Evolutionary conservation across 306 rosid genomes (phyloP).

Genomic region (Mimosa bimucronata): DNA sequence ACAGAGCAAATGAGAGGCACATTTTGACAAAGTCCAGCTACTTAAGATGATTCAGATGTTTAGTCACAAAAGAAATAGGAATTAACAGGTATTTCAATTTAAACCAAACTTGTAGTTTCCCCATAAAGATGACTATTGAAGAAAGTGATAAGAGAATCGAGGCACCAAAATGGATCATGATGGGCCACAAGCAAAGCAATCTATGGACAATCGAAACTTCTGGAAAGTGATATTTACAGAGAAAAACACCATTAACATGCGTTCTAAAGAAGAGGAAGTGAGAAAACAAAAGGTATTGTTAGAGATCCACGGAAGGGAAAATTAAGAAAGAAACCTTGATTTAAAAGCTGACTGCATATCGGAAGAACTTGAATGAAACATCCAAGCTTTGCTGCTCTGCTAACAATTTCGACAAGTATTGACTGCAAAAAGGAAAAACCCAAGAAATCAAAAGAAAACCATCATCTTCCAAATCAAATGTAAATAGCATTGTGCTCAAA

Average conservation of each 20-base stretch:
- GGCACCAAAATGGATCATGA: constrained; percentile 31
- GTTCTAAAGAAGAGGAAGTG: constrained; percentile 44
- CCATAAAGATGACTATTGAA: constrained; percentile 7
- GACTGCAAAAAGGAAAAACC: constrained; percentile 51
- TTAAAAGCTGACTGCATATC: constrained; percentile 82
- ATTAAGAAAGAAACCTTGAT: constrained; percentile 68
- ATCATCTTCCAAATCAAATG: constrained; percentile 47
- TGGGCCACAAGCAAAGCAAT: constrained; percentile 25
- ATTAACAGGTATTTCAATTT: background rate
- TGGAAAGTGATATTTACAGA: background rate
- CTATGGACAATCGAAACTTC: constrained; percentile 37
- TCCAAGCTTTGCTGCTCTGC: constrained; percentile 93
- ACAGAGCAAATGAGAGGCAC: constrained; percentile 9
- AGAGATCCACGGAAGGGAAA: constrained; percentile 53
- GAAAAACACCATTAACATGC: constrained; percentile 34
- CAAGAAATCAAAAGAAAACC: background rate
- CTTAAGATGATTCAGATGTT: constrained; percentile 25
- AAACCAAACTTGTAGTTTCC: constrained; percentile 27
- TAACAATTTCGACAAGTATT: constrained; percentile 84
- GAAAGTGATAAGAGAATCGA: constrained; percentile 27
- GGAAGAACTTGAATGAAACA: constrained; percentile 92
- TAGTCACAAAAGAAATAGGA: constrained; percentile 28
- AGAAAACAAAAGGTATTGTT: constrained; percentile 24
- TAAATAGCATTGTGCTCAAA: too few species aligned
- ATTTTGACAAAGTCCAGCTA: background rate